Evolutionary conservation across 805 yeast species (phyloP), one percentile per base, ranked within the genome.

Genomic region (Candida michaelii): DNA sequence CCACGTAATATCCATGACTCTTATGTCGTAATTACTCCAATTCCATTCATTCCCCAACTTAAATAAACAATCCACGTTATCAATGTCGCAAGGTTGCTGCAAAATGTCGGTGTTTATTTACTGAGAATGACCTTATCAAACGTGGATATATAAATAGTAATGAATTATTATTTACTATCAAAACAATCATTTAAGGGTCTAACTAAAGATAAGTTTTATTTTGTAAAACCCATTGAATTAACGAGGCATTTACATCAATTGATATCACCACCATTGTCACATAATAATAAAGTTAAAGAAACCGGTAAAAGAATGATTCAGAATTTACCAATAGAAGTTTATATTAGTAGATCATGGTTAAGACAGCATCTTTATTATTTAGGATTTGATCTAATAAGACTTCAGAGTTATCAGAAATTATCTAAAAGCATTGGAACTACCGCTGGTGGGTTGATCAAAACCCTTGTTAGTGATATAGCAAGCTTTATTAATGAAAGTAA

Each of bases 401-500:
- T 68, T 9, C 58, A 57, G 34, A 51, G 63, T 3, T 68, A 68
- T 51, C 60, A 60, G 43, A 60, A 58, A 45, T 55, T 68, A 27
- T 54, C 59, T 27, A 53, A 58, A 19, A 46, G 57, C 14, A 40
- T 64, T 9, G 50, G 55, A 8, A 47, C 54, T 18, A 61, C 57
- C 4, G 66, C 69, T 5, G 70, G 71, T 0, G 63, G 68, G 2
- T 40, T 55, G 3, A 49, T 66, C 35, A 67, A 67, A 49, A 52
- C 53, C 15, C 48, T 64, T 12, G 71, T 67, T 5, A 53, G 52
- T 32, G 71, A 65, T 35, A 52, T 66, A 41, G 51, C 66, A 16
- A 53, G 60, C 23, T 66, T 63, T 40, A 52, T 67, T 19, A 60
- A 59, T 42, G 39, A 53, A 21, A 13, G 25, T 9, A 42, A 51